A percentile compares a stretch with the other conserved stretches of the same genome.
Evolutionary conservation across 768 basidiomycete species (phyloP).

Genomic region (Trametes elegans): DNA sequence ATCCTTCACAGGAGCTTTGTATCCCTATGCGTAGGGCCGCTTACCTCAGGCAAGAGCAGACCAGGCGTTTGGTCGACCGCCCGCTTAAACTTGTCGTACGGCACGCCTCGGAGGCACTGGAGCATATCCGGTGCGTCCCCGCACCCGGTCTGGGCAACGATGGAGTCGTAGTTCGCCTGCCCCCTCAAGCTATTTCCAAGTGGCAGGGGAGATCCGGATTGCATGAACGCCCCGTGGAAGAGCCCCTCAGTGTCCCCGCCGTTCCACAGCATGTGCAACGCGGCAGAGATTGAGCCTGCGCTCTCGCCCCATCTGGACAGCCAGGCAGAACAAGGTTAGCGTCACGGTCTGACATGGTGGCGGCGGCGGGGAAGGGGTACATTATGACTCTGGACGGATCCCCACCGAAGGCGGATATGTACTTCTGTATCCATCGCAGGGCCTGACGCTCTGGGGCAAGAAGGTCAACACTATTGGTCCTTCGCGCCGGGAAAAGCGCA

Average conservation of each 20-base stretch:
- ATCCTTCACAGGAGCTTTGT: too few relatives aligned
- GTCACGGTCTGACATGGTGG: too few relatives aligned
- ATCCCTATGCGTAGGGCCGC: too few relatives aligned
- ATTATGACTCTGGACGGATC: constrained; percentile 43
- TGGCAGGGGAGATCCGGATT: constrained; percentile 13
- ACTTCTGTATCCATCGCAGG: constrained; percentile 41
- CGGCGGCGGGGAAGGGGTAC: constrained; percentile 5
- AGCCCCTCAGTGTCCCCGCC: constrained; percentile 23
- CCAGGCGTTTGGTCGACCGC: background rate
- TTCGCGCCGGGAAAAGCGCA: too few relatives aligned
- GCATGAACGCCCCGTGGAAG: constrained; percentile 38
- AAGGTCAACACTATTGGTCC: too few relatives aligned
- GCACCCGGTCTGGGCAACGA: constrained; percentile 11
- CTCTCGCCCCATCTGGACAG: constrained; percentile 33
- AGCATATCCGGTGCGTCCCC: constrained; percentile 8
- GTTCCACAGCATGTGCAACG: constrained; percentile 27
- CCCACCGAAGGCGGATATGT: constrained; percentile 41
- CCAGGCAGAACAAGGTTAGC: too few relatives aligned
- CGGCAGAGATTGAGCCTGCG: constrained; percentile 38
- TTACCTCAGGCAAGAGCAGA: background rate
- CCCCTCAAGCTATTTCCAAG: background rate
- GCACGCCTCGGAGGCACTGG: constrained; percentile 18
- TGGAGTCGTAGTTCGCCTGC: background rate
- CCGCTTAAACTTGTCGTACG: constrained; percentile 5
- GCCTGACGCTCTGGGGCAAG: constrained; percentile 36